Base-by-base conservation (phyloP, 2,329 filamentous ascomycete species). In the Dothideomycetidae sp. region DNA sequence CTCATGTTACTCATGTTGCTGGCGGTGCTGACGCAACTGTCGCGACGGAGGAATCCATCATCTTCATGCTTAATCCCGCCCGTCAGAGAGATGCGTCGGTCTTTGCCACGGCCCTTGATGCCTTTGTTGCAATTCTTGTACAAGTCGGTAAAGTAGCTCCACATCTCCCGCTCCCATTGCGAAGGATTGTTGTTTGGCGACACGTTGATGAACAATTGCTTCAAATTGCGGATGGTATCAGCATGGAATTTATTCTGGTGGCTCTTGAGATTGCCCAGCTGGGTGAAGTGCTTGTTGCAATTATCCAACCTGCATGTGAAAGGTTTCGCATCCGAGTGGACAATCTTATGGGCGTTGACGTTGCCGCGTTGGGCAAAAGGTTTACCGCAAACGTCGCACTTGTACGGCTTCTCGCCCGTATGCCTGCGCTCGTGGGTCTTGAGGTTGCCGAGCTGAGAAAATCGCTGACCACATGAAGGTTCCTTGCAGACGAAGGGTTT, bases 61-160 rank as follows among this genome's bases (percentile, higher is more conserved):
- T 26, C 21, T 26, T 26, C 21, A 26, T 26, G 7, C n/a, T 26
- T 26, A n/a, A 26, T 21, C 26, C 13, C 21, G 17, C 36, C 32
- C 17, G 52, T 42, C 9, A 56, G 52, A 30, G 57, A 59, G 46
- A 85, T 78, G 41, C 75, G 75, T 40, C 83, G 70, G 48, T 86
- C 81, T 54, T 88, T 90, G 30, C 90, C 90, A 31, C 90, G 76
- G 9, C 90, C 90, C 60, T 94, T 96, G 66, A 96, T 94, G 1
- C 90, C 90, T 59, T 93, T 93, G 70, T 96, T 96, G 61, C 81
- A 86, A 61, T 96, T 92, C 66, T 93, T 93, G 69, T 93, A 94
- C n/a, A 93, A 67, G 1, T 70, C 70, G 3, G 77, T 71, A 53
- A 96, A 90, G 61, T 93, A 93, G 48, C 80, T 73, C 65, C 81